Percentiles rank a stretch among this genome's conserved stretches.
These are phyloP conservation scores for Eucalyptus polyanthemos DNA, from an alignment of 345 rosid genomes.

Conservation along the genomic window DNA sequence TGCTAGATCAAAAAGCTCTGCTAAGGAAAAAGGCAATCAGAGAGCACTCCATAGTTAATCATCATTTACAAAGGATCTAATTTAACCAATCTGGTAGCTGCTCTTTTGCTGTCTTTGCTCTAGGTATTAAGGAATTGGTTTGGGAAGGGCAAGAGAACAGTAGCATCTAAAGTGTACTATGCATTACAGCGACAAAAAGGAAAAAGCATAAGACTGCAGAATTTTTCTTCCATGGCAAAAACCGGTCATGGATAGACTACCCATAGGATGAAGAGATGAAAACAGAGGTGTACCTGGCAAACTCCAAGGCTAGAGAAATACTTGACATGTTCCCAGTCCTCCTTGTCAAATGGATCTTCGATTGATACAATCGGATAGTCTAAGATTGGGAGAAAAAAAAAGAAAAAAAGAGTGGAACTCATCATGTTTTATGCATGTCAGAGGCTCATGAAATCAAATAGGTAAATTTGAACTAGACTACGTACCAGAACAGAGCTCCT, in stretches of 20 bases:
- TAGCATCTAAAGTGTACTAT: background rate
- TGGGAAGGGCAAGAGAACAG: background rate
- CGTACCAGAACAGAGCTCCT: slow-evolving; percentile 72
- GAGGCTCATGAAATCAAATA: background rate
- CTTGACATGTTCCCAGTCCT: slow-evolving; percentile 93
- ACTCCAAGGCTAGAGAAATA: slow-evolving; percentile 61
- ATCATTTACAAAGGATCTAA: background rate
- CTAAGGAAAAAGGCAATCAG: background rate
- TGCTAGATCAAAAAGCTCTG: background rate
- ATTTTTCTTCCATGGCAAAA: background rate
- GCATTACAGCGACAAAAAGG: background rate
- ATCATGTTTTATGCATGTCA: background rate
- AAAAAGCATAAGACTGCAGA: background rate
- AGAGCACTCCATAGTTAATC: background rate
- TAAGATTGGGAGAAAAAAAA: background rate
- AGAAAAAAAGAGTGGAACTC: background rate
- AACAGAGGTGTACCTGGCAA: slow-evolving; percentile 63
- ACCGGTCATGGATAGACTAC: background rate
- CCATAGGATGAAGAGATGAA: background rate
- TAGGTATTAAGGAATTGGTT: background rate
- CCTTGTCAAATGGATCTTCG: slow-evolving; percentile 98
- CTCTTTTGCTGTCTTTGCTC: background rate
- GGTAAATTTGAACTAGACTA: background rate
- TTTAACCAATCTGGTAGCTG: background rate
- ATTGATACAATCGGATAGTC: slow-evolving; percentile 81